phyloP scores from a whole-genome alignment of 2,329 filamentous ascomycete genomes.

The Alternaria alternata region DNA sequence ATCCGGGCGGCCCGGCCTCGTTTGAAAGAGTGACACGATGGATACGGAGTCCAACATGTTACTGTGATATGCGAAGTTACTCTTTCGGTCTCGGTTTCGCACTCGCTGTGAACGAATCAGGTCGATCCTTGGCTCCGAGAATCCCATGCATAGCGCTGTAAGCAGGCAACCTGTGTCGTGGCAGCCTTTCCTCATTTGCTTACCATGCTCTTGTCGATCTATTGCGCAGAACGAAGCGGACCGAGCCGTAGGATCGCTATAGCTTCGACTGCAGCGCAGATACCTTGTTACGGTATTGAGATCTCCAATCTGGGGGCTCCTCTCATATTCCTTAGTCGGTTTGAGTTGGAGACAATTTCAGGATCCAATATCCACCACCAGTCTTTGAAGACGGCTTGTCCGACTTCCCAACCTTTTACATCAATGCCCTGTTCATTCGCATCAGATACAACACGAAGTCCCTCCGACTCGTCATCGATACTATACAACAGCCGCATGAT shows the following conservation, averaged over 20 bases:
- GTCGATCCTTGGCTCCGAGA: too few relatives aligned
- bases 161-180: too few relatives aligned
- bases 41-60: too few relatives aligned
- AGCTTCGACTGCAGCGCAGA: background rate
- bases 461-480: background rate
- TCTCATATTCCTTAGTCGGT: background rate
- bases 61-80: too few relatives aligned
- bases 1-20: too few relatives aligned
- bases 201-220: too few relatives aligned
- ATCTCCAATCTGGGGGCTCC: background rate
- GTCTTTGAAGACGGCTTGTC: background rate
- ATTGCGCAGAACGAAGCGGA: background rate
- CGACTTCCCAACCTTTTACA: background rate
- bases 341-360: background rate
- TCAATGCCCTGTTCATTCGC: background rate
- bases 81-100: too few relatives aligned
- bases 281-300: background rate
- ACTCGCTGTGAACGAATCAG: too few relatives aligned
- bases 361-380: background rate
- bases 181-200: too few relatives aligned
- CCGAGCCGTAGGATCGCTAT: background rate
- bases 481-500: background rate
- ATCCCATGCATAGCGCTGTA: too few relatives aligned
- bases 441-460: background rate
- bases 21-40: too few relatives aligned